Conservation (phyloP, 352 stramenopile genomes). For the Globisporangium recalcitrans region DNA sequence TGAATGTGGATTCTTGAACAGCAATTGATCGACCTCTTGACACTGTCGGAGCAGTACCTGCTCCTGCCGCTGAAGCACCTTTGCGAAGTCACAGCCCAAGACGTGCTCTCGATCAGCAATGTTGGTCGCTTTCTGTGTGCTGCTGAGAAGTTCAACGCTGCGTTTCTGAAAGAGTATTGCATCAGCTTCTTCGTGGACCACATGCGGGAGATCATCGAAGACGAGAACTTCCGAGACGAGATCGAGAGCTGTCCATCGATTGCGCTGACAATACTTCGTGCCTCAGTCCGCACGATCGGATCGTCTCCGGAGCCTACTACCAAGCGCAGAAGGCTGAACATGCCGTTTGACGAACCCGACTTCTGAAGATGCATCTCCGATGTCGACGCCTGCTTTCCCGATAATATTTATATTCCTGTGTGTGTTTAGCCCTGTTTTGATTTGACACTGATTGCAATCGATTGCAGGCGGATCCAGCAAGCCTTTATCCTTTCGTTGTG, state of each 20-base stretch:
- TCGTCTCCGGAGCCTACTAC: slow-evolving; percentile 32
- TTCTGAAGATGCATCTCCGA: slow-evolving; percentile 31
- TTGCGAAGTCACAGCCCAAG: slow-evolving; percentile 68
- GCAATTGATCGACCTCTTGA: slow-evolving; percentile 85
- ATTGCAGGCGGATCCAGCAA: slow-evolving; percentile 5
- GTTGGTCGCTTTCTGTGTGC: slow-evolving; percentile 74
- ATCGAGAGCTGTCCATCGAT: slow-evolving; percentile 74
- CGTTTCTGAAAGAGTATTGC: slow-evolving; percentile 79
- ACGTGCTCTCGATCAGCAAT: slow-evolving; percentile 68
- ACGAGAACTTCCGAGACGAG: slow-evolving; percentile 79
- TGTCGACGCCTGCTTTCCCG: slow-evolving; percentile 15
- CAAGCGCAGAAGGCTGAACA: slow-evolving; percentile 77
- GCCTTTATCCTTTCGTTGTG: not conserved
- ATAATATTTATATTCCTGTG: slow-evolving; percentile 34
- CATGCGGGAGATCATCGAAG: slow-evolving; percentile 73
- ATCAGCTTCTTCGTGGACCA: slow-evolving; percentile 74
- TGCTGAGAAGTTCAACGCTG: slow-evolving; percentile 80
- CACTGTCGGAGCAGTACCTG: slow-evolving; percentile 77
- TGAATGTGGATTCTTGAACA: slow-evolving; percentile 20
- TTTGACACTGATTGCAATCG: slow-evolving; percentile 9
- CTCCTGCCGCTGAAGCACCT: slow-evolving; percentile 69
- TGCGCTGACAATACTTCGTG: slow-evolving; percentile 71
- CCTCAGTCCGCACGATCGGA: slow-evolving; percentile 32
- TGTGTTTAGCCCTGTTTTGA: slow-evolving; percentile 14
- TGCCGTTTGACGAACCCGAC: slow-evolving; percentile 75